Evolutionary conservation across 306 rosid species (phyloP).

Genomic region (Acacia melanoxylon): DNA sequence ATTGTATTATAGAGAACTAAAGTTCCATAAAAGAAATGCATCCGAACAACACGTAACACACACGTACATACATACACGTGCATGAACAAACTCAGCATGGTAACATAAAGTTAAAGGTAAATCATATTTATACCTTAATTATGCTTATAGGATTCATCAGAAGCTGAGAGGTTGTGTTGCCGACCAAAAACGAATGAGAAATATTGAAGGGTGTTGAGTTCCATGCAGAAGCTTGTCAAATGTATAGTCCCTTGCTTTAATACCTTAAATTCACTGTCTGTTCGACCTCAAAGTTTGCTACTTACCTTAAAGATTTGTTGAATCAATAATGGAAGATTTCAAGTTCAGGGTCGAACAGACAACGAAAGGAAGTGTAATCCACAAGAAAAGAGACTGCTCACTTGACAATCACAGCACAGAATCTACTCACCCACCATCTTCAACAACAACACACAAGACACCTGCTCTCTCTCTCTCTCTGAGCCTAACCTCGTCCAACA

Average conservation of each 20-base stretch:
- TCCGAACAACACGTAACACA: too few relatives aligned
- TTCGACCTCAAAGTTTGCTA: slow-evolving; percentile 30
- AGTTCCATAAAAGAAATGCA: too few relatives aligned
- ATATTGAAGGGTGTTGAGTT: slow-evolving; percentile 18
- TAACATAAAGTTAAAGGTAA: too few relatives aligned
- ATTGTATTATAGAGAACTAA: too few relatives aligned
- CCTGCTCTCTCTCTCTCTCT: too few relatives aligned
- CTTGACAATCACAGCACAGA: not conserved
- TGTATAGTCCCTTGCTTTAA: slow-evolving; percentile 33
- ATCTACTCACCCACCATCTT: not conserved
- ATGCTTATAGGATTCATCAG: not conserved
- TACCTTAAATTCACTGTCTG: slow-evolving; percentile 31
- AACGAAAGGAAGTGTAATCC: not conserved
- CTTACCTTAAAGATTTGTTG: not conserved
- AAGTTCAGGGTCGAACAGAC: not conserved
- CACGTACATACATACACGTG: not conserved
- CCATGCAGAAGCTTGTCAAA: slow-evolving; percentile 38
- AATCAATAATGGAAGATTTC: not conserved
- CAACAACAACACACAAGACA: not conserved
- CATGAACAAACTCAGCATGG: not conserved
- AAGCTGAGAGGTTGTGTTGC: not conserved
- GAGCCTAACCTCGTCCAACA: too few relatives aligned
- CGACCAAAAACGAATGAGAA: not conserved
- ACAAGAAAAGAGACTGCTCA: not conserved
- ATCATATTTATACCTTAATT: too few relatives aligned